phyloP scores from a whole-genome alignment of 2,329 filamentous ascomycete genomes.

The Trichothecium roseum region DNA sequence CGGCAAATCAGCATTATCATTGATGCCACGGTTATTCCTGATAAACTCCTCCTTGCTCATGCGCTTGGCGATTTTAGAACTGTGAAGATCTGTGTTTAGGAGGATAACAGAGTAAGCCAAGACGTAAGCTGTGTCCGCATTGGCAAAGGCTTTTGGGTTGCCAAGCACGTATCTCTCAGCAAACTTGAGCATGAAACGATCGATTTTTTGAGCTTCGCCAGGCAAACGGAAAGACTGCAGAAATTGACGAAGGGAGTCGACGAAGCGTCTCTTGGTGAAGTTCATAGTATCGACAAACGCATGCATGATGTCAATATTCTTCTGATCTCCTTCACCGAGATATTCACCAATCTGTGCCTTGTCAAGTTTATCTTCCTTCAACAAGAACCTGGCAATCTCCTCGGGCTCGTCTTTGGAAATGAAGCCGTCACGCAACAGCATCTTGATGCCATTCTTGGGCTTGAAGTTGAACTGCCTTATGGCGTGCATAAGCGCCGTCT shows the following conservation, averaged over 20 bases:
- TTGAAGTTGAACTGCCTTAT: conserved; percentile 96
- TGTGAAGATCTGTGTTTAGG: conserved; percentile 93
- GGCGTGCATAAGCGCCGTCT: conserved; percentile 83
- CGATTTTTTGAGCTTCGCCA: conserved; percentile 96
- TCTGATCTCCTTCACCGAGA: conserved; percentile 82
- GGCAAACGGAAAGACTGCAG: conserved; percentile 90
- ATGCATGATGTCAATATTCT: conserved; percentile 97
- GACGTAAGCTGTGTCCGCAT: conserved; percentile 95
- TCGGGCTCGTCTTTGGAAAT: conserved; percentile 68
- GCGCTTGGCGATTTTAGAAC: conserved; percentile 66
- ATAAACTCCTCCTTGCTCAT: conserved; percentile 99
- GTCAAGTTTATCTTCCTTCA: conserved; percentile 74
- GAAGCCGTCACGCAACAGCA: conserved; percentile 75
- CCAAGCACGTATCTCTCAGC: conserved; percentile 90
- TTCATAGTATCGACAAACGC: conserved; percentile 95
- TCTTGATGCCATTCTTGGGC: conserved; percentile 84
- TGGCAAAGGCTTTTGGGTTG: conserved; percentile 95
- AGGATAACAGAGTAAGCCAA: conserved; percentile 93
- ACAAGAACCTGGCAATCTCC: conserved; percentile 76
- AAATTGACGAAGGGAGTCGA: conserved; percentile 84
- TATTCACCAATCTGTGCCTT: conserved; percentile 92
- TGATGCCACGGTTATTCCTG: conserved; percentile 97
- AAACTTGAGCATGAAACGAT: conserved; percentile 99
- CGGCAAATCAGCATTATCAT: conserved; percentile 87
- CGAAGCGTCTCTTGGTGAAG: conserved; percentile 82